phyloP scores from a whole-genome alignment of 352 stramenopile species.

The Globisporangium paddicum region DNA sequence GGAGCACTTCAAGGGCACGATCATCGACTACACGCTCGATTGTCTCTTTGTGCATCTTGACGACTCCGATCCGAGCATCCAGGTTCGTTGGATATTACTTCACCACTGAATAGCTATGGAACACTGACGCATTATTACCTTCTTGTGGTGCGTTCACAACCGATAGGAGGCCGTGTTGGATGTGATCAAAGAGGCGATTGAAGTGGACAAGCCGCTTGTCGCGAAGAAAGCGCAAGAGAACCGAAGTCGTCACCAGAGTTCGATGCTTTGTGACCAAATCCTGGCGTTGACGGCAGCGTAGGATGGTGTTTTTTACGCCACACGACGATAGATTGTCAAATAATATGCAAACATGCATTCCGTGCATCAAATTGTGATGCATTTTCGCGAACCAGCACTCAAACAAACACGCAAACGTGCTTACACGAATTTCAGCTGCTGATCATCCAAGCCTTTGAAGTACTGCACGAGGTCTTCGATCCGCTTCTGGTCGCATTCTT shows the following conservation, averaged over 20 bases:
- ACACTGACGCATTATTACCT: no score
- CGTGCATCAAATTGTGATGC: not conserved
- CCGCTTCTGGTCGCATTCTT: conserved; percentile 40
- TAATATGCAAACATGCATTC: not conserved
- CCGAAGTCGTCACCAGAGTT: conserved; percentile 59
- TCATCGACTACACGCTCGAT: conserved; percentile 89
- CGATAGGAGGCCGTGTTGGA: conserved; percentile 56
- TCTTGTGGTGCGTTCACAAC: no score
- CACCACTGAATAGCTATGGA: not conserved
- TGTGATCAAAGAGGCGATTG: conserved; percentile 61
- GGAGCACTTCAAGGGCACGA: conserved; percentile 82
- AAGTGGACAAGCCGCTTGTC: conserved; percentile 50
- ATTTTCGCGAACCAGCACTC: not conserved
- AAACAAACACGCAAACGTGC: not conserved
- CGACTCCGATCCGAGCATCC: conserved; percentile 82
- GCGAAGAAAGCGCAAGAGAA: conserved; percentile 78
- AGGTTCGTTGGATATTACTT: conserved; percentile 31
- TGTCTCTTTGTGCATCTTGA: conserved; percentile 91
- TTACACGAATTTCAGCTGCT: conserved; percentile 45
- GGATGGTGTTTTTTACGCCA: not conserved
- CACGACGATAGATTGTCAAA: conserved; percentile 6
- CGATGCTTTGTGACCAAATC: conserved; percentile 70
- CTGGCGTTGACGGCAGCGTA: conserved; percentile 32
- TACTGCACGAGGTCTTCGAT: conserved; percentile 57
- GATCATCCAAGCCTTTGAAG: conserved; percentile 54